A percentile compares a stretch with the other conserved stretches of the same genome.
Conservation (phyloP, 208 protist genomes). For the Leishmania martiniquensis region DNA sequence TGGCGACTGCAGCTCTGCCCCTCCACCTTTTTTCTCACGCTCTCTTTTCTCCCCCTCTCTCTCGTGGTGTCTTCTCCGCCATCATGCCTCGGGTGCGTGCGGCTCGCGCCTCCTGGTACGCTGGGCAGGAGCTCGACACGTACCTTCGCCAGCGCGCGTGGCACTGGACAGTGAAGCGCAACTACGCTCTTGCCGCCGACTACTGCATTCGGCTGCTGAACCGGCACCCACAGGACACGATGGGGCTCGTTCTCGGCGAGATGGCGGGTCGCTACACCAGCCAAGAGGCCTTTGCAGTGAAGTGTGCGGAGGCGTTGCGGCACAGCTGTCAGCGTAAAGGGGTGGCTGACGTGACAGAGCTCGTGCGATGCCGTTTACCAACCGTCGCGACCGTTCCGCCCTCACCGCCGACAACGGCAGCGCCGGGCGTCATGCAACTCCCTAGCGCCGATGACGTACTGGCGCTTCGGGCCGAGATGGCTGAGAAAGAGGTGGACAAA, state of each 20-base stretch:
- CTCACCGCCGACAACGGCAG: background rate
- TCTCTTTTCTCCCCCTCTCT: background rate
- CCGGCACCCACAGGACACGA: conserved; percentile 53
- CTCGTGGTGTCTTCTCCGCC: background rate
- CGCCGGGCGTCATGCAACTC: background rate
- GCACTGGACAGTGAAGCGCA: conserved; percentile 55
- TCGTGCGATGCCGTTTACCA: conserved; percentile 10
- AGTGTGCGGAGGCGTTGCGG: conserved; percentile 58
- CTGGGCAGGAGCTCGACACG: conserved; percentile 49
- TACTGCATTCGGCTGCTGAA: conserved; percentile 85
- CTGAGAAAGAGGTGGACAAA: background rate
- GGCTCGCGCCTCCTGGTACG: conserved; percentile 40
- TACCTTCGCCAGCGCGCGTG: conserved; percentile 71
- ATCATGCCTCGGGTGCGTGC: conserved; percentile 51
- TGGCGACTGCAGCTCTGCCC: background rate
- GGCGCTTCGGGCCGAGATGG: conserved; percentile 12
- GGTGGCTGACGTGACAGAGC: conserved; percentile 12
- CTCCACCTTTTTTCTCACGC: background rate
- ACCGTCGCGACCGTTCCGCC: background rate
- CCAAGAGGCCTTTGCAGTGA: conserved; percentile 54
- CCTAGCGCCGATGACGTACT: conserved; percentile 24
- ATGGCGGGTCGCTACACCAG: conserved; percentile 42
- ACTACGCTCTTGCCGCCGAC: conserved; percentile 83
- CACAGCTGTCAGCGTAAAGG: conserved; percentile 48
- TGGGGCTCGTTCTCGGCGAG: conserved; percentile 69